Evolutionary conservation across 2,329 filamentous ascomycete genomes (phyloP), one percentile per base, ranked within the genome.

Genomic region (Cryphonectria carpinicola): DNA sequence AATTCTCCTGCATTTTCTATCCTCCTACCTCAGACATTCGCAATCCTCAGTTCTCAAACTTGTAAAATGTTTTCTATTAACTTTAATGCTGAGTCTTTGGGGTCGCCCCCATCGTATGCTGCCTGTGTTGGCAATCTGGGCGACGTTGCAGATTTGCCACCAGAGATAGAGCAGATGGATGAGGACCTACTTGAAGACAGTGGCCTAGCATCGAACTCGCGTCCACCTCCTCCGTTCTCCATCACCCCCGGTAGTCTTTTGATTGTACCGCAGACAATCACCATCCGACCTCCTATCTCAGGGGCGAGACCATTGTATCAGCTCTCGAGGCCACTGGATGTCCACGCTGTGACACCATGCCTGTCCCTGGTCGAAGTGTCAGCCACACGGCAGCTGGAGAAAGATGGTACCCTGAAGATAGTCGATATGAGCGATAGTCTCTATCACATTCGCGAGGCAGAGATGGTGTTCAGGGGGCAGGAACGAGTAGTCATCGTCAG

Each of bases 211-310:
- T 28, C 52, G n/a, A 25, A 52, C 28, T 19, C 49, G 4, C 63
- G 39, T 28, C 61, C 63, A 62, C 70, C 70, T 1, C 67, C 67
- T 17, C 70, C 70, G 3, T 71, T 71, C 56, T 66, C 63, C 7
- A 43, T 67, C 37, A 71, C 70, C 4, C 70, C 70, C 22, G 67
- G 70, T 2, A 69, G 62, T 3, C 63, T 71, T 17, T 14, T 71
- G 19, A 41, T 71, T 1, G n/a, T 58, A 4, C 70, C 63, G 2
- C 39, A 52, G 17, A n/a, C 63, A 4, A 10, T 32, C 22, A 37
- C 64, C 25, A 66, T 71, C 4, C 63, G 54, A 2, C 4, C 39
- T 8, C 39, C 66, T 3, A 37, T 66, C 17, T 35, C 67, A 14
- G 63, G 63, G 3, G 63, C 63, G 0, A 60, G 67, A 14, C 63